phyloP scores from a whole-genome alignment of 768 basidiomycete species.

The Clavaria fumosa region DNA sequence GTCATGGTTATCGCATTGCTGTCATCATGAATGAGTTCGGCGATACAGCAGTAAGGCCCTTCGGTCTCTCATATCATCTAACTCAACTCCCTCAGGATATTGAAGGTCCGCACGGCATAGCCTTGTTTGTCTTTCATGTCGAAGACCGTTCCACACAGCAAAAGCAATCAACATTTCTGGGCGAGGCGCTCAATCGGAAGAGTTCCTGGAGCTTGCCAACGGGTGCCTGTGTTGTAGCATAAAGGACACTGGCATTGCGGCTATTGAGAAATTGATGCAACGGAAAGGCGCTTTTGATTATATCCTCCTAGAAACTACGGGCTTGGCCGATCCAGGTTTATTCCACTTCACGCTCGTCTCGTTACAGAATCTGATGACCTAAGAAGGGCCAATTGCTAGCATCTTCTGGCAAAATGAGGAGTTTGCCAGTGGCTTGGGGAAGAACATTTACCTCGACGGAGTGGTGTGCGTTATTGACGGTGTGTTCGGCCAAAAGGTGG shows the following conservation, averaged over 20 bases:
- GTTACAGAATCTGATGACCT: background rate
- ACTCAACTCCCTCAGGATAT: conserved; percentile 48
- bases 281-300: conserved; percentile 85
- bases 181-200: conserved; percentile 54
- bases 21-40: conserved; percentile 99
- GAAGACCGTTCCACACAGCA: conserved; percentile 27
- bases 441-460: conserved; percentile 64
- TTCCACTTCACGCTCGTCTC: conserved; percentile 5
- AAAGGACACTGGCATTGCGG: conserved; percentile 84
- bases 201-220: conserved; percentile 86
- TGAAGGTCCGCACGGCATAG: conserved; percentile 42
- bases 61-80: conserved; percentile 6
- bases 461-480: conserved; percentile 90
- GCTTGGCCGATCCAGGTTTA: conserved; percentile 85
- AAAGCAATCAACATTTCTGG: conserved; percentile 76
- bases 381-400: conserved; percentile 64
- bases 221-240: conserved; percentile 98
- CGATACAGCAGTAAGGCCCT: conserved; percentile 62
- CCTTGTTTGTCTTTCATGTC: conserved; percentile 1
- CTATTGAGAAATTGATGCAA: conserved; percentile 85
- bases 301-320: conserved; percentile 91
- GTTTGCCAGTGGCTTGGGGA: conserved; percentile 49
- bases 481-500: conserved; percentile 48
- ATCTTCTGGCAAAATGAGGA: conserved; percentile 86
- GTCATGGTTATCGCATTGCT: conserved; percentile 90